Evolutionary conservation across 1,139 yeast genomes (phyloP), one percentile per base, ranked within the genome.

Genomic region (Pneumocystis jirovecii): DNA sequence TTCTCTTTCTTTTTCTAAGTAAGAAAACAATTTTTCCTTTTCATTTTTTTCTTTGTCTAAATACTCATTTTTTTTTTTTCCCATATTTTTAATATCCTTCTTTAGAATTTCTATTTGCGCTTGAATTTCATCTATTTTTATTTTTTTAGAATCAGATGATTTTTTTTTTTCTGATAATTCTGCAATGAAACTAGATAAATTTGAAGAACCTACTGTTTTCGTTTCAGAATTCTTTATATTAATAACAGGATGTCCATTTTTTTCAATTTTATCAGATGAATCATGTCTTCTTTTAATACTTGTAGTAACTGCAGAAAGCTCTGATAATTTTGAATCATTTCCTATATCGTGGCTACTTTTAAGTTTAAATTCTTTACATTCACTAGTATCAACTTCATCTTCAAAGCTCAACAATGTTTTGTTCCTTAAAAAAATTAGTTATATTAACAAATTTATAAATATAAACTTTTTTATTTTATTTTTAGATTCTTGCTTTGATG

Each of bases 311-410:
- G 61, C 61, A 42, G 66, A 15, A 39, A 45, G 37, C 15, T 62
- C 29, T 65, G 70, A 68, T 63, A 74, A 66, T 35, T 70, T 71
- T 66, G 71, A 71, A 67, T 76, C 79, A 21, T 72, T 68, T 63
- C 75, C 71, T 61, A 78, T 68, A 62, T 81, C 84, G 69, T 82
- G 84, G 0, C 83, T 83, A 57, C 86, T 80, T 66, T 75, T 77
- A 78, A 83, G 80, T 50, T 50, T 50, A 21, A 21, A 10, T 31
- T 10, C 8, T 60, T 60, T 31, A 56, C 17, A 65, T 50, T 60
- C 40, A 29, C 62, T 60, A 25, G 37, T 65, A 35, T 68, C 75
- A 56, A 73, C 75, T 31, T 71, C 78, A 6, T 74, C 80, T 25
- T 76, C 79, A 69, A 75, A 65, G 65, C 69, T 67, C 25, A 74